Percentiles rank a stretch among this genome's conserved stretches.
Evolutionary conservation across 1,139 yeast genomes (phyloP).

Genomic region (Diutina scorzettiae): DNA sequence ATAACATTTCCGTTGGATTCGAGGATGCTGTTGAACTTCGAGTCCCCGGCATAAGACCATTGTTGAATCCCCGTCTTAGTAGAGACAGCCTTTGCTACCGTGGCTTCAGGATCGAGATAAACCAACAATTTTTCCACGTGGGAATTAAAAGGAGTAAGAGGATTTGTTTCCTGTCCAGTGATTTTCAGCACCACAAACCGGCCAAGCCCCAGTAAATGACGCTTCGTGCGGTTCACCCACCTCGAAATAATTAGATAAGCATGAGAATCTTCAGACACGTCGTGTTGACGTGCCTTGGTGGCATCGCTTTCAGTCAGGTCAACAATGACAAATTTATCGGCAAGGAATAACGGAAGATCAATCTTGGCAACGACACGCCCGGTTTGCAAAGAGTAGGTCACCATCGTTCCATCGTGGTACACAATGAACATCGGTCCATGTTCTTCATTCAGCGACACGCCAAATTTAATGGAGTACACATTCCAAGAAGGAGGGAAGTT

Average conservation of each 20-base stretch:
- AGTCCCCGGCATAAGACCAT: conserved; percentile 16
- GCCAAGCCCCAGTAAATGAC: conserved; percentile 9
- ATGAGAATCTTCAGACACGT: conserved; percentile 20
- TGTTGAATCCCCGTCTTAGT: conserved; percentile 17
- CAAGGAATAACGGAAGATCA: not conserved
- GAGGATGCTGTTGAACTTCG: conserved; percentile 11
- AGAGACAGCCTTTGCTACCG: conserved; percentile 19
- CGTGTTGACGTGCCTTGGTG: conserved; percentile 16
- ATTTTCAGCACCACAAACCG: not conserved
- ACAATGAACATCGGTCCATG: not conserved
- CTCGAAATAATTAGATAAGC: conserved; percentile 16
- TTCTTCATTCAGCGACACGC: not conserved
- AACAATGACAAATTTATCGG: conserved; percentile 11
- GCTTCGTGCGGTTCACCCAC: conserved; percentile 21
- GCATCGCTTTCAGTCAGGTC: conserved; percentile 23
- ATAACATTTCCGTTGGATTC: conserved; percentile 14
- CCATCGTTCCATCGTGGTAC: not conserved
- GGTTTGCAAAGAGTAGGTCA: not conserved
- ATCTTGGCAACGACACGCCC: not conserved
- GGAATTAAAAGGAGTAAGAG: conserved; percentile 14
- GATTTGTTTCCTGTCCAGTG: not conserved
- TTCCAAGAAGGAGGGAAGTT: not conserved
- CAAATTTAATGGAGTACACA: not conserved
- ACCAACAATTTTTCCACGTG: conserved; percentile 26
- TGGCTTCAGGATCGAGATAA: conserved; percentile 15